Conservation (phyloP, 2,329 filamentous ascomycete species). For the Cercospora zeina region DNA sequence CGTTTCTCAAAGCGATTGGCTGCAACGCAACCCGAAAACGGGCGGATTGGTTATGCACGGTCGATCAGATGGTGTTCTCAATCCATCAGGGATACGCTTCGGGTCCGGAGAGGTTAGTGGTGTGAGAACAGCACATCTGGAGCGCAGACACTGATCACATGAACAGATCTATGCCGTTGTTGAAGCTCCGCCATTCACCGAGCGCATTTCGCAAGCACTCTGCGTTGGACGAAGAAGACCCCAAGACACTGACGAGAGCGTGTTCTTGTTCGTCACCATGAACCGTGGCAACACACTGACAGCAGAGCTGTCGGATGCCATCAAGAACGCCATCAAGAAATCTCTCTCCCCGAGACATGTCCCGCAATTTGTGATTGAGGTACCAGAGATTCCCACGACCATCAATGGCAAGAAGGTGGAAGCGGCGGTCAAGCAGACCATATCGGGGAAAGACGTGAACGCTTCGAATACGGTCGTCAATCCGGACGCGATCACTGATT, state of each 20-base stretch:
- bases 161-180: conserved; percentile 49
- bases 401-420: conserved; percentile 53
- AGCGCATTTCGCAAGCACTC: conserved; percentile 42
- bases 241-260: conserved; percentile 42
- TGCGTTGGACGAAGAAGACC: conserved; percentile 44
- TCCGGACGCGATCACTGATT: conserved; percentile 42
- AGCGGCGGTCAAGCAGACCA: conserved; percentile 48
- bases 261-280: conserved; percentile 48
- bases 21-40: conserved; percentile 47
- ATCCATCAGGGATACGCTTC: conserved; percentile 52
- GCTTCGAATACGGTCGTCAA: conserved; percentile 46
- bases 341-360: conserved; percentile 44
- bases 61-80: conserved; percentile 51
- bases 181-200: conserved; percentile 45
- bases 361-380: conserved; percentile 44
- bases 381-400: conserved; percentile 39
- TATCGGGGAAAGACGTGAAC: conserved; percentile 43
- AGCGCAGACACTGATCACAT: neutral
- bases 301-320: conserved; percentile 25
- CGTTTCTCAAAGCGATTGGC: conserved; percentile 41
- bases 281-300: conserved; percentile 34
- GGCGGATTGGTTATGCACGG: conserved; percentile 49
- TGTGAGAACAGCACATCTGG: neutral
- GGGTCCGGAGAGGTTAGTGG: conserved; percentile 44
- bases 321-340: conserved; percentile 36